Base-by-base conservation (phyloP, 106 monocot genomes). In the Xerophyta viscosa region DNA sequence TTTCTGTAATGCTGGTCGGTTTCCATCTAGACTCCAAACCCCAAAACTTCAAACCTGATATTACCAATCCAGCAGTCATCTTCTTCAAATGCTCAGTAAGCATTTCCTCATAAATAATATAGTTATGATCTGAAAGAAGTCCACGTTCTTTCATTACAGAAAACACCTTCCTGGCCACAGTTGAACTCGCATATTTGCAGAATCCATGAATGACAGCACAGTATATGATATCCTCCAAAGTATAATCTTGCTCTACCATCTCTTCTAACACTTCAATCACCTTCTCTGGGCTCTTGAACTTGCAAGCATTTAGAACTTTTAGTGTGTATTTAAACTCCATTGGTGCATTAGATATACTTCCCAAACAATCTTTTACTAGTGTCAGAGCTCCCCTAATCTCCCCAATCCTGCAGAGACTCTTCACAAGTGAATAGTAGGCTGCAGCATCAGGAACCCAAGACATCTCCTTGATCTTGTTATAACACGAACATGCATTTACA, bases 281-380 rank as follows among this genome's bases (percentile, higher is more conserved):
- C 59, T 74, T 86, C 53, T 82, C 84, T 24, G 84, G 77, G 15
- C 57, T 67, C 23, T 75, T 62, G 2, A 66, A 68, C 66, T 66
- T 73, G 46, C 89, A 86, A 2, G 61, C 76, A 65, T 77, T 69
- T 11, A 90, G 63, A 60, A 86, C 50, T 28, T 81, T 74, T 68
- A 98, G 47, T 6, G 86, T 59, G 63, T 90, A 98, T 58, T 98
- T 98, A 58, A 98, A 98, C 27, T 89, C 96, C 66, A 76, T 66
- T 2, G 96, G 96, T 18, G 89, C 96, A 57, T 37, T 75, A 28
- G 68, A 63, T 9, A 90, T 76, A 74, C 71, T 98, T 11, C 81
- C 89, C 49, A 98, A 67, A 50, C 96, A 98, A 61, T 98, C 85
- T 69, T 79, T 82, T 21, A 98, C 79, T 28, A 98, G 58, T 6